Conservation (phyloP, 2,329 filamentous ascomycete genomes). For the Arthroderma sp. region DNA sequence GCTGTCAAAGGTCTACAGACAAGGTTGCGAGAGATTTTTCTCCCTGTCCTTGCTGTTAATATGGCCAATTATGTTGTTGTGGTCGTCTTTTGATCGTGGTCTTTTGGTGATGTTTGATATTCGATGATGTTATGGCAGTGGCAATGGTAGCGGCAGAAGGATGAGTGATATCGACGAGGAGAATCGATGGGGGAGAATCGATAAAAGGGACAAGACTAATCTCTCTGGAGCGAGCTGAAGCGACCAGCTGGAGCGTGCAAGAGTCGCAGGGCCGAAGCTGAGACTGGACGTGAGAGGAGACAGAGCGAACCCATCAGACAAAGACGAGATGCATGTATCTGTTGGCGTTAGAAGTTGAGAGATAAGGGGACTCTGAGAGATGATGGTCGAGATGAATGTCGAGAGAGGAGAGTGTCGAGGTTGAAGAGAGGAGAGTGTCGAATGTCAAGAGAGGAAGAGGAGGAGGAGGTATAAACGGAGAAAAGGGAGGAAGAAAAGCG, state of each 20-base stretch:
- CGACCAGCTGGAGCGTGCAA: constrained; percentile 39
- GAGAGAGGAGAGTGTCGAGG: constrained; percentile 20
- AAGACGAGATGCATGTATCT: constrained; percentile 25
- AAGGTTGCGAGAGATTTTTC: neutral
- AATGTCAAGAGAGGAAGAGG: constrained; percentile 13
- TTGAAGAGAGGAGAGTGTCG: constrained; percentile 20
- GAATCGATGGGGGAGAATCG: too few relatives aligned
- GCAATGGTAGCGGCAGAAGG: too few relatives aligned
- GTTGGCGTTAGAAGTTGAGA: too few relatives aligned
- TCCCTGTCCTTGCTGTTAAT: neutral
- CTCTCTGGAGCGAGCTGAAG: constrained; percentile 19
- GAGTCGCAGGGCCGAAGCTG: constrained; percentile 41
- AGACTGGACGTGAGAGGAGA: constrained; percentile 28
- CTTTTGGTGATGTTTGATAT: neutral
- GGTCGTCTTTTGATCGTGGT: neutral
- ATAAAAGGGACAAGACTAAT: constrained; percentile 11
- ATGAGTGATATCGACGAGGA: too few relatives aligned
- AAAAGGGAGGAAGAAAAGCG: constrained; percentile 9
- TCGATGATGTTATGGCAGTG: neutral
- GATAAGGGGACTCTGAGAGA: too few relatives aligned
- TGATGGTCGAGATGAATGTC: constrained; percentile 14
- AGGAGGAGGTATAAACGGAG: constrained; percentile 30
- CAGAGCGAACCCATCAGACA: constrained; percentile 27
- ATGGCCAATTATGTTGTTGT: neutral
- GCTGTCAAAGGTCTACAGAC: too few relatives aligned